Evolutionary conservation across 352 stramenopile genomes (phyloP).

Genomic region (Phytophthora aleatoria): DNA sequence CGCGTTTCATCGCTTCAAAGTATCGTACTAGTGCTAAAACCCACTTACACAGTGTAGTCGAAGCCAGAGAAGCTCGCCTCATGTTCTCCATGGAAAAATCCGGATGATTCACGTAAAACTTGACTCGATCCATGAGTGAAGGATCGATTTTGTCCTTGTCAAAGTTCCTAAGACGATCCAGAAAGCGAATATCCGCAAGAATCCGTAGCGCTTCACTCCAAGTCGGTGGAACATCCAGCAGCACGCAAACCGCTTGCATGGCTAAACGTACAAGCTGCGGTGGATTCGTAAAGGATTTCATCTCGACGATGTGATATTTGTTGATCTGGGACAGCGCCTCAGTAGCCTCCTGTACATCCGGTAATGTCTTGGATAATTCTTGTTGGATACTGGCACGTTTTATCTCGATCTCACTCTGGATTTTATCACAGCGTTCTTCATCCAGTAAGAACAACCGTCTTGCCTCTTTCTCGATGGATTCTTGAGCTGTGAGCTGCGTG

Average conservation of each 20-base stretch:
- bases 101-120: slow-evolving; percentile 68
- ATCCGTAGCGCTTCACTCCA: slow-evolving; percentile 72
- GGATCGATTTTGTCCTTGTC: slow-evolving; percentile 58
- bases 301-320: slow-evolving; percentile 81
- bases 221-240: slow-evolving; percentile 60
- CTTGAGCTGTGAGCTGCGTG: slow-evolving; percentile 33
- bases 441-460: slow-evolving; percentile 59
- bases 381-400: slow-evolving; percentile 58
- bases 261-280: slow-evolving; percentile 72
- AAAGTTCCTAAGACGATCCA: slow-evolving; percentile 64
- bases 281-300: slow-evolving; percentile 79
- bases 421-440: slow-evolving; percentile 52
- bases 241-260: slow-evolving; percentile 78
- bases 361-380: slow-evolving; percentile 65
- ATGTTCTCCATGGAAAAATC: slow-evolving; percentile 85
- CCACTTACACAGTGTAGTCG: slow-evolving; percentile 76
- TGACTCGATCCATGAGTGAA: slow-evolving; percentile 51
- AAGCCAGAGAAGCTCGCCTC: slow-evolving; percentile 68
- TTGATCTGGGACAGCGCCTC: slow-evolving; percentile 74
- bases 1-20: slow-evolving; percentile 68
- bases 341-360: slow-evolving; percentile 59
- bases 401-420: slow-evolving; percentile 62
- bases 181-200: slow-evolving; percentile 69
- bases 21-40: slow-evolving; percentile 71
- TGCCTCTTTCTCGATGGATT: slow-evolving; percentile 47